Percentiles rank a stretch among this genome's conserved stretches.
Evolutionary conservation across 2,329 filamentous ascomycete species (phyloP).

Genomic region (Fusarium compactum): DNA sequence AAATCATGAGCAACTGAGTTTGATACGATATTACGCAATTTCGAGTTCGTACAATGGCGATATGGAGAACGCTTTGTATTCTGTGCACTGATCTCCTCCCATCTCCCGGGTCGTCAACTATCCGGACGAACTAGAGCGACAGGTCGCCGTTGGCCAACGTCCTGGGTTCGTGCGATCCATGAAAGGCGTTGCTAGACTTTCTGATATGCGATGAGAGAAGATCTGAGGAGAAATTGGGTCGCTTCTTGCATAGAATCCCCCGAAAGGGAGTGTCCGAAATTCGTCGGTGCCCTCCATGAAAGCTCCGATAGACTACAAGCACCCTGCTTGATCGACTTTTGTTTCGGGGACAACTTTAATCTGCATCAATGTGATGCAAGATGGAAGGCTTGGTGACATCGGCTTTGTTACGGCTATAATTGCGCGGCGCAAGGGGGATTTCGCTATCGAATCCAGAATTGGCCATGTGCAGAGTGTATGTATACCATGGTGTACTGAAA

Average conservation of each 20-base stretch:
- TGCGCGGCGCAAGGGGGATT: conserved; percentile 39
- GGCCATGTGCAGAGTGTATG: conserved; percentile 15
- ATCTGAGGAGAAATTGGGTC: conserved; percentile 7
- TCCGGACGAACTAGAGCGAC: conserved; percentile 30
- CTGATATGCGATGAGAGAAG: conserved; percentile 41
- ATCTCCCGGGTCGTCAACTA: conserved; percentile 21
- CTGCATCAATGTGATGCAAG: conserved; percentile 38
- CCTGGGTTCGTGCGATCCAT: conserved; percentile 21
- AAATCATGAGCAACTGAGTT: background rate
- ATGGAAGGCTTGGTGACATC: conserved; percentile 27
- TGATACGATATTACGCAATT: conserved; percentile 16
- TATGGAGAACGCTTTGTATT: conserved; percentile 13
- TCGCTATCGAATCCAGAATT: conserved; percentile 9
- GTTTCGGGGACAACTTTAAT: conserved; percentile 18
- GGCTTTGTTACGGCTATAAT: conserved; percentile 17
- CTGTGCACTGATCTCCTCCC: conserved; percentile 11
- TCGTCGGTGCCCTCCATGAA: conserved; percentile 28
- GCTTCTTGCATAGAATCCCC: background rate
- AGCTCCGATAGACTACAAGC: conserved; percentile 1
- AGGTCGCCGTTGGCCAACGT: conserved; percentile 8
- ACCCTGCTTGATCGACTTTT: conserved; percentile 4
- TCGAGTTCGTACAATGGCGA: conserved; percentile 4
- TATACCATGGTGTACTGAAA: background rate
- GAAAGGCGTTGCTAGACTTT: conserved; percentile 31
- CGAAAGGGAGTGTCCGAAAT: conserved; percentile 43